Base-by-base conservation (phyloP, 192 early-diverging fungal genomes). In the Lobosporangium transversale region DNA sequence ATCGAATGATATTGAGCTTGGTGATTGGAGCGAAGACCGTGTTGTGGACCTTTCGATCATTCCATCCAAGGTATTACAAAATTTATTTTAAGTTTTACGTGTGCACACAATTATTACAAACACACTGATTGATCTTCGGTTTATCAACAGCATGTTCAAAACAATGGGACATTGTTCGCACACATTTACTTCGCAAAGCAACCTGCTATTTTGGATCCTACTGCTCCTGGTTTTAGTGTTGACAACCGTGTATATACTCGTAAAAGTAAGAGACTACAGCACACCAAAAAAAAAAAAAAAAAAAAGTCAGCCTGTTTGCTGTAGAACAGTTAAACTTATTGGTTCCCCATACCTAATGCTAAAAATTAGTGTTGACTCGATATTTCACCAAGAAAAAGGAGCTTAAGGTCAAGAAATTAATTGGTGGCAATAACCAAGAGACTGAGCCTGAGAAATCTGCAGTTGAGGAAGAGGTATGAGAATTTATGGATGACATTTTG, bases 161-260 rank as follows among this genome's bases (percentile, higher is more conserved):
- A 85, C 32, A 89, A 89, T 56, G 86, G 84, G 36, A 83, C 88
- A 14, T 53, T 87, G 0, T 89, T 84, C 50, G 88, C 88, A 29
- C 88, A 89, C 42, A 79, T 89, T n/a, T 89, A 84, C 83, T 66
- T 89, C 33, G 62, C 75, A 29, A 79, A 80, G 32, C 48, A 81
- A 10, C 66, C 66, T 23, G 64, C 69, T 6, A 45, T 76, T 6
- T 67, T 86, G 33, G 57, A 87, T 68, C 88, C 88, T 15, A 20
- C 32, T 11, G 54, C 68, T 42, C 43, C 37, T 27, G 56, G 37
- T 5, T 89, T 78, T 60, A 59, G 78, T 47, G 23, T 74, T 40
- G 73, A 85, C 53, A 63, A 78, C 26, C 73, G 79, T 10, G 81
- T 86, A 8, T 86, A 88, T 62, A 18, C 57, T 52, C 64, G 85